These are phyloP conservation scores for Capsicum chinense DNA, from an alignment of 257 asterid species.

Conservation along the genomic window DNA sequence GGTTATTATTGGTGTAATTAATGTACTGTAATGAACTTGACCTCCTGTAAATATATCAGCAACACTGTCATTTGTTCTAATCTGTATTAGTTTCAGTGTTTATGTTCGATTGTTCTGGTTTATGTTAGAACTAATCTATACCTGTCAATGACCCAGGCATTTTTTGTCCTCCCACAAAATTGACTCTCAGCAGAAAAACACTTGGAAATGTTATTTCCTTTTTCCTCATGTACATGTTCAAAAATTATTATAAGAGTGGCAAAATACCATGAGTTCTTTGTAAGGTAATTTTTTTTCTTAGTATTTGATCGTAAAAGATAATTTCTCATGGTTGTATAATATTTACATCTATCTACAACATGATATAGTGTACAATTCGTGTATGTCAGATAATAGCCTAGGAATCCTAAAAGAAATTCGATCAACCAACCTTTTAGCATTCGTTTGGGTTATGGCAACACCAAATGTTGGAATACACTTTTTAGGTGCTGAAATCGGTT, in stretches of 20 bases:
- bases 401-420: neutral
- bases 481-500: too few relatives aligned
- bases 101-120: neutral
- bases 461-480: too few relatives aligned
- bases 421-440: neutral
- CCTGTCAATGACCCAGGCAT: neutral
- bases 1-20: slow-evolving; percentile 1
- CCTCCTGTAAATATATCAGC: slow-evolving; percentile 9
- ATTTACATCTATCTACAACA: neutral
- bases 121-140: neutral
- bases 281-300: neutral
- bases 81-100: neutral
- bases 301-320: neutral
- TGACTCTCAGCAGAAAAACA: neutral
- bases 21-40: neutral
- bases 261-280: neutral
- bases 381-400: neutral
- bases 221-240: neutral
- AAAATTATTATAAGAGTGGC: too few relatives aligned
- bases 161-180: neutral
- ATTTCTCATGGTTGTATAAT: neutral
- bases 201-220: neutral
- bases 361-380: neutral
- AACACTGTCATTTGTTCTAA: neutral
- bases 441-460: too few relatives aligned